Percentiles rank a stretch among this genome's conserved stretches.
phyloP scores from a whole-genome alignment of 345 rosid species.

The Eucalyptus virginea region DNA sequence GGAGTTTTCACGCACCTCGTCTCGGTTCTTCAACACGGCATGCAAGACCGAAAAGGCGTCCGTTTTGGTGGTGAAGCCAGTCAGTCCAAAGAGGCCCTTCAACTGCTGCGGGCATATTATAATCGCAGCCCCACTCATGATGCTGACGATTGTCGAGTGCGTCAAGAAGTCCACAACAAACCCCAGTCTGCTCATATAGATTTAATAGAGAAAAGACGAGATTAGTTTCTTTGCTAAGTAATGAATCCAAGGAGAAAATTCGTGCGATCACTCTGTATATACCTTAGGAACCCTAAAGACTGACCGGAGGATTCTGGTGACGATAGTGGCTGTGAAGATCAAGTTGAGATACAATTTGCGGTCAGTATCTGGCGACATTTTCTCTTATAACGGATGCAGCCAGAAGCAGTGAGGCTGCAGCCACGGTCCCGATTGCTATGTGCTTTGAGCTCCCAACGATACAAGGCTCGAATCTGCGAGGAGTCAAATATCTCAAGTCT shows the following conservation, averaged over 20 bases:
- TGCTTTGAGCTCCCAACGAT: neutral
- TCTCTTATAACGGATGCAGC: constrained; percentile 23
- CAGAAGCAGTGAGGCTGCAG: constrained; percentile 65
- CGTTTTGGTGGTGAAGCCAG: constrained; percentile 48
- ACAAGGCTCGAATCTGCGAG: constrained; percentile 69
- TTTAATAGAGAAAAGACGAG: neutral
- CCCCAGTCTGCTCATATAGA: neutral
- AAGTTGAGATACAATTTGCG: constrained; percentile 54
- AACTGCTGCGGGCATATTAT: constrained; percentile 69
- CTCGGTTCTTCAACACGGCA: constrained; percentile 20
- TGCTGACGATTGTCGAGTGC: constrained; percentile 78
- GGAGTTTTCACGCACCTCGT: constrained; percentile 15
- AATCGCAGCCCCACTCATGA: constrained; percentile 79
- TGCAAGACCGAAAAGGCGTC: constrained; percentile 53
- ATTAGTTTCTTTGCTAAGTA: neutral
- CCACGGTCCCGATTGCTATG: no score
- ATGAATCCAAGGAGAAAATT: neutral
- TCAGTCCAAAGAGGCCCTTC: constrained; percentile 60
- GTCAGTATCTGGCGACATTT: constrained; percentile 13
- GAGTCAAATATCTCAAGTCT: no score
- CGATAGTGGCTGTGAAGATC: constrained; percentile 59
- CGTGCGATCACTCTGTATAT: no score
- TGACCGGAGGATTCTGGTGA: no score
- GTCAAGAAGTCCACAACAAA: constrained; percentile 38
- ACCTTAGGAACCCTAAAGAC: constrained; percentile 62